Evolutionary conservation across 306 rosid genomes (phyloP).

Genomic region (Vicia faba): DNA sequence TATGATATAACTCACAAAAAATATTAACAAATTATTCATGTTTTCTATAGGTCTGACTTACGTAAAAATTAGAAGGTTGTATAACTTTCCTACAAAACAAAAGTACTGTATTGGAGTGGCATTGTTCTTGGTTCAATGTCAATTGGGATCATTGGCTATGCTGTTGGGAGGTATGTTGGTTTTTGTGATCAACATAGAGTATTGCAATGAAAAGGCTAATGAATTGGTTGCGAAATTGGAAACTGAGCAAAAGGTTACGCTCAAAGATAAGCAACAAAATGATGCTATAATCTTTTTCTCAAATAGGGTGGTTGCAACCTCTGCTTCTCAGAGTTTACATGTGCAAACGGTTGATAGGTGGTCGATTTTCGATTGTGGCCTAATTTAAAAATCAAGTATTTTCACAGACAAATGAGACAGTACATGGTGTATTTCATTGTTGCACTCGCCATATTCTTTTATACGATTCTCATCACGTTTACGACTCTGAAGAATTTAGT

Average conservation of each 20-base stretch:
- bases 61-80: constrained; percentile 79
- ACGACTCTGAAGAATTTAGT: constrained; percentile 69
- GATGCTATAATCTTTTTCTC: constrained; percentile 82
- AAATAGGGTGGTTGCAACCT: constrained; percentile 67
- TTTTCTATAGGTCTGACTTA: constrained; percentile 70
- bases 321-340: constrained; percentile 89
- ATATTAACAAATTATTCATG: constrained; percentile 28
- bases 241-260: constrained; percentile 78
- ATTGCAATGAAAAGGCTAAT: constrained; percentile 60
- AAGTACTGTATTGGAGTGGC: constrained; percentile 63
- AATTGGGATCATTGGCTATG: constrained; percentile 75
- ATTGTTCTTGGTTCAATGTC: constrained; percentile 69
- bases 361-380: constrained; percentile 73
- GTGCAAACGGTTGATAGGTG: constrained; percentile 71
- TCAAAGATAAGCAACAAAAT: constrained; percentile 77
- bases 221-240: constrained; percentile 64
- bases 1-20: background rate
- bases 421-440: constrained; percentile 67
- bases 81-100: constrained; percentile 58
- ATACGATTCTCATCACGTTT: constrained; percentile 71
- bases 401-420: constrained; percentile 64
- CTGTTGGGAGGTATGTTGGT: constrained; percentile 60
- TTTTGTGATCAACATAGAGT: constrained; percentile 61
- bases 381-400: constrained; percentile 68
- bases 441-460: constrained; percentile 67